Conservation (phyloP, 345 rosid genomes). For the Ailanthus altissimus region DNA sequence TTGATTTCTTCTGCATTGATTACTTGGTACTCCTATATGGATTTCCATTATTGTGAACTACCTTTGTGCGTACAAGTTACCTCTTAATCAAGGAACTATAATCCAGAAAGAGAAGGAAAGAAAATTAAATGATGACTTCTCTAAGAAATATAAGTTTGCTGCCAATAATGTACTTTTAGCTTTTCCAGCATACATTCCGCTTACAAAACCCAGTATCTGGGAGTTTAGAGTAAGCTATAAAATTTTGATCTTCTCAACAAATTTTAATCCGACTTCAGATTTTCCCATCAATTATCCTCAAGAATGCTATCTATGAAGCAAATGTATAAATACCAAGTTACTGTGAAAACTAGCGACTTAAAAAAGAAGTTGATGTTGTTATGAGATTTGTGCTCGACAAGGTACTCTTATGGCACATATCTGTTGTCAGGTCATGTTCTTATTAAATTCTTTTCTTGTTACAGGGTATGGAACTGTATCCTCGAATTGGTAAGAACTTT, state of each 20-base stretch:
- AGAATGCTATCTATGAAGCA: slow-evolving; percentile 4
- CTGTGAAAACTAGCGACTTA: not conserved
- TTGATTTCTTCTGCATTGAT: not conserved
- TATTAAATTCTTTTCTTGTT: slow-evolving; percentile 27
- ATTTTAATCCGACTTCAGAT: not conserved
- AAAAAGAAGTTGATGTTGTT: not conserved
- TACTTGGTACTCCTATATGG: not conserved
- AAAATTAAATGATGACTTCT: not conserved
- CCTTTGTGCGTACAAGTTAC: not conserved
- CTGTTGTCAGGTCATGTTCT: slow-evolving; percentile 18
- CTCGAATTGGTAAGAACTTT: slow-evolving; percentile 93
- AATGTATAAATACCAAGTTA: not conserved
- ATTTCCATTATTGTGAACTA: not conserved
- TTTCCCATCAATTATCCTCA: not conserved
- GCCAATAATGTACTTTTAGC: not conserved
- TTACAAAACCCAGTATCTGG: not conserved
- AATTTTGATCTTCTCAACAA: not conserved
- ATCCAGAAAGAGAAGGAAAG: not conserved
- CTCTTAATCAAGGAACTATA: not conserved
- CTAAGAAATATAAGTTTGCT: not conserved
- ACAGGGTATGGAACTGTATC: slow-evolving; percentile 99
- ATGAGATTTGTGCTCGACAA: not conserved
- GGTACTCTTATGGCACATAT: not conserved
- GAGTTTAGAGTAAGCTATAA: not conserved
- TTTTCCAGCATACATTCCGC: not conserved